These are phyloP conservation scores for Mycena floridula DNA, from an alignment of 768 basidiomycete genomes.

Conservation along the genomic window DNA sequence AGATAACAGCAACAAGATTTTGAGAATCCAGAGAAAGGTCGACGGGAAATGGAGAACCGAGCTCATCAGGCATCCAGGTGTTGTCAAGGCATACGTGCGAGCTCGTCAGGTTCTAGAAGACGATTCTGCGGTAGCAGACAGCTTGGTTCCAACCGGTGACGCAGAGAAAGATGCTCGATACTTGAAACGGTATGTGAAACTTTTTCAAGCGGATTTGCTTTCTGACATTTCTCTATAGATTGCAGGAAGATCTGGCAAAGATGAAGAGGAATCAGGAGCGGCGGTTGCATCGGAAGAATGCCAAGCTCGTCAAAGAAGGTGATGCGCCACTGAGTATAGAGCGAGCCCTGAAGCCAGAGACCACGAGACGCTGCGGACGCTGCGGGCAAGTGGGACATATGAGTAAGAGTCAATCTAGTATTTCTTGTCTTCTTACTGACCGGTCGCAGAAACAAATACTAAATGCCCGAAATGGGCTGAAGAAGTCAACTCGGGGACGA, in stretches of 20 bases:
- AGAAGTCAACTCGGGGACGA: conserved; percentile 89
- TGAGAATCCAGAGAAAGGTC: conserved; percentile 81
- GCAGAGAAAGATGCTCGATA: conserved; percentile 86
- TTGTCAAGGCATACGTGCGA: conserved; percentile 86
- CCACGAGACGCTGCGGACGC: conserved; percentile 90
- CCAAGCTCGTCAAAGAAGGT: conserved; percentile 87
- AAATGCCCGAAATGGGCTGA: conserved; percentile 98
- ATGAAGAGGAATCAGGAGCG: conserved; percentile 98
- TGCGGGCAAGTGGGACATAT: conserved; percentile 98
- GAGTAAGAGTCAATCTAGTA: conserved; percentile 51
- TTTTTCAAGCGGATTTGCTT: conserved; percentile 1
- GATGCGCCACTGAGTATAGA: conserved; percentile 80
- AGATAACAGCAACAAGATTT: conserved; percentile 40
- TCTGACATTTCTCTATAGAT: conserved; percentile 33
- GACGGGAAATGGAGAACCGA: conserved; percentile 84
- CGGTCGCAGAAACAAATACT: conserved; percentile 78
- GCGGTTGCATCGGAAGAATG: conserved; percentile 90
- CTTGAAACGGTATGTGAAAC: conserved; percentile 66
- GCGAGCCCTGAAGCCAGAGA: conserved; percentile 84
- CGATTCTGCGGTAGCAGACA: conserved; percentile 80
- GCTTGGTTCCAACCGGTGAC: conserved; percentile 87
- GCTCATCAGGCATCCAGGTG: conserved; percentile 87
- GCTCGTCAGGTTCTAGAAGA: conserved; percentile 81
- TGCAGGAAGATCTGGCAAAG: conserved; percentile 89
- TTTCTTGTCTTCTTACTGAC: conserved; percentile 6